Evolutionary conservation across 108 stramenopile species (phyloP).

Genomic region (Nitzschia inconspicua): DNA sequence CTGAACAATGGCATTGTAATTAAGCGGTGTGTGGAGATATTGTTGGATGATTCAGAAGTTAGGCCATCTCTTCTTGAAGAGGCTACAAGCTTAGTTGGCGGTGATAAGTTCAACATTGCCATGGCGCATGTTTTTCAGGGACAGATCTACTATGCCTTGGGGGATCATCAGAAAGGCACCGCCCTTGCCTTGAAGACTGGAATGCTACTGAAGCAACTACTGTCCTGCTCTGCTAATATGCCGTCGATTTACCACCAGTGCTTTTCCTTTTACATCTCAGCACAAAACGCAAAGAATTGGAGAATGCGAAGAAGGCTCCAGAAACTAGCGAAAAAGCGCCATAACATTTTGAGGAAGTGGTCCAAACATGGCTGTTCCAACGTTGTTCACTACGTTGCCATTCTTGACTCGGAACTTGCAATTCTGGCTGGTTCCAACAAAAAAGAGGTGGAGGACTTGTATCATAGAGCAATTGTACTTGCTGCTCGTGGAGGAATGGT

Average conservation of each 20-base stretch:
- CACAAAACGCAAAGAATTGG: not conserved
- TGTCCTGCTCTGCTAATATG: too few species aligned
- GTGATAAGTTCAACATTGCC: too few species aligned
- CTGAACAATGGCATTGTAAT: too few species aligned
- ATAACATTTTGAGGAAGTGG: conserved; percentile 1
- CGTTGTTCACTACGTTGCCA: too few species aligned
- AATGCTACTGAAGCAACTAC: not conserved
- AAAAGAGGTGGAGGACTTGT: not conserved
- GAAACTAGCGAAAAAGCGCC: not conserved
- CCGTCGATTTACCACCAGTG: not conserved
- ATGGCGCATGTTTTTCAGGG: too few species aligned
- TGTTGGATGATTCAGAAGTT: too few species aligned
- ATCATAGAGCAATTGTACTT: conserved; percentile 2
- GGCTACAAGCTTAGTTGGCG: too few species aligned
- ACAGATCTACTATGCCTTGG: too few species aligned
- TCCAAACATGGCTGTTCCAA: too few species aligned
- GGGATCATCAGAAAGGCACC: too few species aligned
- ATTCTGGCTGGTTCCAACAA: not conserved
- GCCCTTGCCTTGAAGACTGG: conserved; percentile 2
- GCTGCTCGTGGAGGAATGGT: conserved; percentile 11
- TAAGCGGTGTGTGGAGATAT: too few species aligned
- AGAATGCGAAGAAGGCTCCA: not conserved
- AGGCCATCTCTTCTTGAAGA: too few species aligned
- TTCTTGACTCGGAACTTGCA: conserved; percentile 16
- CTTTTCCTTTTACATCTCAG: not conserved